These are phyloP conservation scores for Houttuynia cordata DNA, from an alignment of 164 flowering plant genomes.

Conservation along the genomic window DNA sequence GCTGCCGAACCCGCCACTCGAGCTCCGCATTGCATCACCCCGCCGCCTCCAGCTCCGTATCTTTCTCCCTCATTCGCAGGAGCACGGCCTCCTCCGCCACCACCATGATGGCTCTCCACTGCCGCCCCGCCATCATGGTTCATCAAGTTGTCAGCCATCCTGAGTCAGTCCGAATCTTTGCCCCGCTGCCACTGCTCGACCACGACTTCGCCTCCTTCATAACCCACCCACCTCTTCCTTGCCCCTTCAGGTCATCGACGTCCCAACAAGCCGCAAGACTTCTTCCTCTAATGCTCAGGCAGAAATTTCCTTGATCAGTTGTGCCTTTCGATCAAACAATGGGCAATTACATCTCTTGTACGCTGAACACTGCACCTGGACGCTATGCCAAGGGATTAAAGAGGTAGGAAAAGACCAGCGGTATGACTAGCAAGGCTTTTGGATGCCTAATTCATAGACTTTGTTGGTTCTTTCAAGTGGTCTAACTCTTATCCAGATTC, in stretches of 20 bases:
- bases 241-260: neutral
- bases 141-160: neutral
- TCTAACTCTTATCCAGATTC: too few relatives aligned
- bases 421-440: too few relatives aligned
- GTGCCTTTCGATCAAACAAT: slow-evolving; percentile 9
- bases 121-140: slow-evolving; percentile 13
- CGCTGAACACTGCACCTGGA: slow-evolving; percentile 7
- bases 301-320: too few relatives aligned
- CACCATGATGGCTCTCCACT: slow-evolving; percentile 11
- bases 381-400: too few relatives aligned
- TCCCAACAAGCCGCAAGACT: neutral
- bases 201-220: neutral
- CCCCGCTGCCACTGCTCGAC: too few relatives aligned
- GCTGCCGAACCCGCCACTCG: slow-evolving; percentile 22
- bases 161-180: too few relatives aligned
- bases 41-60: slow-evolving; percentile 15
- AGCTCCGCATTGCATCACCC: slow-evolving; percentile 17
- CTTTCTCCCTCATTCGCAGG: slow-evolving; percentile 18
- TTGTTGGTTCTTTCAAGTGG: too few relatives aligned
- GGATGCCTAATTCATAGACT: too few relatives aligned
- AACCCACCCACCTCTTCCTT: neutral
- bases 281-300: neutral
- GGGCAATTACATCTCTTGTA: slow-evolving; percentile 69
- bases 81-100: slow-evolving; percentile 10
- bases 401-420: too few relatives aligned